Evolutionary conservation across 108 stramenopile genomes (phyloP), one percentile per base, ranked within the genome.

Genomic region (Cyclostephanos tholiformis): DNA sequence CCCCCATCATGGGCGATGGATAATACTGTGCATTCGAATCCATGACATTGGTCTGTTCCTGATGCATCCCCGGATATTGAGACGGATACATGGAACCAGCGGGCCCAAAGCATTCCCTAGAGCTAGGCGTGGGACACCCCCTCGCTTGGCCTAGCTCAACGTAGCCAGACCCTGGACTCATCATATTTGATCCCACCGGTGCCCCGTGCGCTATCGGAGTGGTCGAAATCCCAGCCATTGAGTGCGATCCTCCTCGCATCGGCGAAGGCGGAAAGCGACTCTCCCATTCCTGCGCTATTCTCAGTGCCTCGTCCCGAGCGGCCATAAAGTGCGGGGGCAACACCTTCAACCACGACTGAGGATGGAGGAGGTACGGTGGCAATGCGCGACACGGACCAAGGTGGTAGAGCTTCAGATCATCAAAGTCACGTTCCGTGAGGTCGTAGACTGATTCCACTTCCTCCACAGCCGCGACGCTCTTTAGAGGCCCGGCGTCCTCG

Each of bases 401-500:
- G 74, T 91, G 94, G 83, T 91, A 91, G 23, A 95, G 67, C 71
- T 92, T 90, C 56, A 95, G 75, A 63, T 94, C 90, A 72, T 91
- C 90, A 57, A 95, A 95, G 82, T 95, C 94, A 65, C 88, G 69
- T 41, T 84, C 77, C 19, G 89, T 91, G 64, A 95, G 75, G 63
- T 95, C 89, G 69, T 95, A 95, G 16, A 95, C 90, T 16, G 84
- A 77, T 69, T 95, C 94, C 12, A 95, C 87, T 39, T 89, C 89
- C 57, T 91, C 84, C 27, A 95, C 91, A 8, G 82, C 86, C 22
- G 72, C 76, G 23, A 91, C 77, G 49, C 74, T 89, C 53, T 83
- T 85, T n/a, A 95, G 65, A 7, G 86, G 83, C 0, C 56, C 66
- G 53, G 82, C 71, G 25, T 74, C 75, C 25, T 79, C 75, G 19